These are phyloP conservation scores for Huntiella savannae DNA, from an alignment of 2,329 filamentous ascomycete genomes.

Conservation along the genomic window DNA sequence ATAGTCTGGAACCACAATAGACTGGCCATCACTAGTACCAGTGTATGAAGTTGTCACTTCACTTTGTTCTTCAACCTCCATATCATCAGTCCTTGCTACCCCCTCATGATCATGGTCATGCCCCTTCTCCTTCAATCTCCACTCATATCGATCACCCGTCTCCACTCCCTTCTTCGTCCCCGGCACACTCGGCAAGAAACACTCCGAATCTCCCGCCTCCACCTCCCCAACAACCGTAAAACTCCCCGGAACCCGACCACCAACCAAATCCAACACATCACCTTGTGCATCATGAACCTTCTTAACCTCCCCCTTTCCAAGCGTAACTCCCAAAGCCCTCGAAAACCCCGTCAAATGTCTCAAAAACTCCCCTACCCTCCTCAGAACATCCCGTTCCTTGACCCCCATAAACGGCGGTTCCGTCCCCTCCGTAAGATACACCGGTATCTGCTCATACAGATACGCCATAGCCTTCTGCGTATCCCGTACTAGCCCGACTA, in stretches of 20 bases:
- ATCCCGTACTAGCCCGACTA: background rate
- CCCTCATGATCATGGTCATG: background rate
- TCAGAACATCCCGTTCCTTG: background rate
- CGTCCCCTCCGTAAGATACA: background rate
- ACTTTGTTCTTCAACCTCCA: slow-evolving; percentile 1
- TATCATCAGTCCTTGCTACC: background rate
- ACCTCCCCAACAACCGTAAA: slow-evolving; percentile 5
- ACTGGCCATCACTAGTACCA: background rate
- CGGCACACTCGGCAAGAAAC: slow-evolving; percentile 6
- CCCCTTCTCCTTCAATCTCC: slow-evolving; percentile 2
- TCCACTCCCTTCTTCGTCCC: background rate
- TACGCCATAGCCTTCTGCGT: background rate
- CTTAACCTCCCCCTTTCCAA: background rate
- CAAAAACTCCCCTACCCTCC: background rate
- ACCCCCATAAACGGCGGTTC: background rate
- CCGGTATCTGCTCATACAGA: background rate
- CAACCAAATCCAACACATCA: slow-evolving; percentile 6
- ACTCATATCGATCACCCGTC: slow-evolving; percentile 5
- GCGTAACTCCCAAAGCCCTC: background rate
- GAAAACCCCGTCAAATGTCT: background rate
- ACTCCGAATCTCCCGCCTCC: background rate
- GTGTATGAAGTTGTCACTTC: background rate
- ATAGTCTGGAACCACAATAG: background rate
- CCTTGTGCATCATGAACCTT: slow-evolving; percentile 4
- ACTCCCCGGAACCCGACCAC: slow-evolving; percentile 5